These are phyloP conservation scores for Myxozyma nipponensis DNA, from an alignment of 805 yeast genomes.

Conservation along the genomic window DNA sequence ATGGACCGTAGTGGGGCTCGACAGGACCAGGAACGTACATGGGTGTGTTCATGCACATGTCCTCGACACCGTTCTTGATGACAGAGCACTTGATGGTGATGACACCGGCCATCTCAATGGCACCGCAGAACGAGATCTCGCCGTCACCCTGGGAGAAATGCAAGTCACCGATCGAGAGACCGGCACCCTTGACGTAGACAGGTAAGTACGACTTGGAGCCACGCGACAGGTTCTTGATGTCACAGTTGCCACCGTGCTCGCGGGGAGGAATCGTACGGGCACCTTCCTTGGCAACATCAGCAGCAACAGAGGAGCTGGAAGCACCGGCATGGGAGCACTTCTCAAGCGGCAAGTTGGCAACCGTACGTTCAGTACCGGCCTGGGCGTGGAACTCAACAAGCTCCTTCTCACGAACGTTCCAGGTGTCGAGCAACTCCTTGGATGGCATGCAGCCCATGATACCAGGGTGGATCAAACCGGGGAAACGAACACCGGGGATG, in stretches of 20 bases:
- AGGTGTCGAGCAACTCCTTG: slow-evolving; percentile 41
- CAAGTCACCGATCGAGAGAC: slow-evolving; percentile 48
- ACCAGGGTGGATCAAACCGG: slow-evolving; percentile 52
- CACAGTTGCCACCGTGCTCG: slow-evolving; percentile 54
- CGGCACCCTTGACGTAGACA: slow-evolving; percentile 47
- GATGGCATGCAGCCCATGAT: slow-evolving; percentile 50
- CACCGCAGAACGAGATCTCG: slow-evolving; percentile 53
- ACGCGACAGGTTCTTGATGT: slow-evolving; percentile 48
- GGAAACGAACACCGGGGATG: slow-evolving; percentile 48
- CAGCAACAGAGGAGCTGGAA: slow-evolving; percentile 36
- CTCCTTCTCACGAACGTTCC: slow-evolving; percentile 45
- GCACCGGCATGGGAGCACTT: slow-evolving; percentile 43
- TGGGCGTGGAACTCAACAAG: slow-evolving; percentile 34
- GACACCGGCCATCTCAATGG: slow-evolving; percentile 51
- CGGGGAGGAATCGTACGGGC: slow-evolving; percentile 52
- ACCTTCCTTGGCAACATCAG: slow-evolving; percentile 42
- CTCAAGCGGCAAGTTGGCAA: slow-evolving; percentile 45
- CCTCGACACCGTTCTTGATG: slow-evolving; percentile 44
- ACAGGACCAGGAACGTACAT: slow-evolving; percentile 50
- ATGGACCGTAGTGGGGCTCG: slow-evolving; percentile 48
- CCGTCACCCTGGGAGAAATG: slow-evolving; percentile 56
- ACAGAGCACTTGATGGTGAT: slow-evolving; percentile 44
- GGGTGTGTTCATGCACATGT: slow-evolving; percentile 44
- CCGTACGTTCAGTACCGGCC: slow-evolving; percentile 33
- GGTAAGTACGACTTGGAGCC: slow-evolving; percentile 51